Base-by-base conservation (phyloP, 305 asterid genomes). In the Striga hermonthica region DNA sequence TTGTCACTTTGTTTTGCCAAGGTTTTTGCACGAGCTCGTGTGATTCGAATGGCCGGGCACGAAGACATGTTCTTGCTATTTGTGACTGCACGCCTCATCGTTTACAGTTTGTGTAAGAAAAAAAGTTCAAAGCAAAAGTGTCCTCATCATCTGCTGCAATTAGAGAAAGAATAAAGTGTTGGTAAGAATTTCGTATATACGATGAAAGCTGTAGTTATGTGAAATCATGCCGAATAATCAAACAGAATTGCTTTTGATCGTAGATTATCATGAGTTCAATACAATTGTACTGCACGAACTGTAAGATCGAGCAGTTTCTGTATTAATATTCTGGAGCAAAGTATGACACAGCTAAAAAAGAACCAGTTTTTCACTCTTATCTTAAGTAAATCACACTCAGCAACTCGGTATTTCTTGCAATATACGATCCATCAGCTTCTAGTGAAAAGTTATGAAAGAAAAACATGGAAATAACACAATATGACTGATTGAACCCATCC, bases 11-110 rank as follows among this genome's bases (percentile, higher is more conserved):
- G 84, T 60, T 72, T 80, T 48, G 71, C 69, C 35, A 84, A 65
- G 58, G 78, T 60, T 76, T 83, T 86, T 43, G 92, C 85, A 67
- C 84, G 74, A 3, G 92, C 81, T 73, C 95, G 75, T 34, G 96
- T 89, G 68, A 83, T 68, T 55, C 90, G 80, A 77, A 69, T 63
- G 45, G 60, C 34, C 44, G 85, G 60, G 65, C 74, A 65, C 43
- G 84, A 67, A 7, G 66, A 41, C 66, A 65, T 74, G 69, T 76
- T 84, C 77, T 81, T 82, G 31, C 72, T 69, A 49, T 66, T 79
- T 89, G 80, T 79, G 56, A 62, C 71, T 72, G 84, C 65, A 45
- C 44, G 66, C 79, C 64, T 81, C 73, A 52, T 64, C 54, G 75
- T 56, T 31, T 34, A 56, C 60, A 60, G 39, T 58, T 63, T 48